A percentile compares a stretch with the other conserved stretches of the same genome.
phyloP scores from a whole-genome alignment of 352 stramenopile genomes.

The Pythium apleroticum region DNA sequence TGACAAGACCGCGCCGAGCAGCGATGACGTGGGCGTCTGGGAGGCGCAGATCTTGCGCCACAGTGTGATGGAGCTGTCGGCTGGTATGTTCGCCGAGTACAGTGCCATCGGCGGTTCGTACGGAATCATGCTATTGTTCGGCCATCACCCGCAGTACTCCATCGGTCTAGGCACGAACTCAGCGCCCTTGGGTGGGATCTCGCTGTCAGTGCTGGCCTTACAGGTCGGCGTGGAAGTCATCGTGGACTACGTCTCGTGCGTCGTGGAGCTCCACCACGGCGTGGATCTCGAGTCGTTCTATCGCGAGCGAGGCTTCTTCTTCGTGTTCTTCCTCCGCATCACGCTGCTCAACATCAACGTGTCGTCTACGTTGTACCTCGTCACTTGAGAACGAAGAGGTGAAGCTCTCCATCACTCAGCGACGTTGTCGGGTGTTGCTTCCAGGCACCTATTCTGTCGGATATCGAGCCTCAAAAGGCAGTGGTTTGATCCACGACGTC shows the following conservation, averaged over 20 bases:
- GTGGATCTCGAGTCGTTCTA: slow-evolving; percentile 1
- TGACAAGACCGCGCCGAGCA: not conserved
- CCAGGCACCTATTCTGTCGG: too few species aligned
- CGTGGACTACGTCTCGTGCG: slow-evolving; percentile 30
- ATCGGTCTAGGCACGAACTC: not conserved
- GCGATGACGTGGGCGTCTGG: not conserved
- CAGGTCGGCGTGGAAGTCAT: slow-evolving; percentile 15
- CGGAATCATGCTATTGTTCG: slow-evolving; percentile 34
- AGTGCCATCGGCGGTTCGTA: slow-evolving; percentile 42
- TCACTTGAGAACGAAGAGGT: not conserved
- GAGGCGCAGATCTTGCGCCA: slow-evolving; percentile 25
- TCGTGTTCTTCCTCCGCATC: slow-evolving; percentile 33
- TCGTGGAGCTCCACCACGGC: slow-evolving; percentile 33
- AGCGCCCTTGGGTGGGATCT: not conserved
- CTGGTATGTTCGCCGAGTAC: slow-evolving; percentile 51
- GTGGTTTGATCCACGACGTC: too few species aligned
- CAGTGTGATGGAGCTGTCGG: slow-evolving; percentile 32
- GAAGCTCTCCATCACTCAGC: too few species aligned
- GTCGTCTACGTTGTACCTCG: slow-evolving; percentile 37
- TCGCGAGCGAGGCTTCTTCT: slow-evolving; percentile 27
- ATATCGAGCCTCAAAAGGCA: too few species aligned
- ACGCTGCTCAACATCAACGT: slow-evolving; percentile 39
- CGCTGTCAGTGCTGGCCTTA: not conserved
- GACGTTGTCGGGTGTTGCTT: too few species aligned
- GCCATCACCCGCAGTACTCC: slow-evolving; percentile 32